Base-by-base conservation (phyloP, 495 filamentous ascomycete genomes). In the Lasiosphaeris hirsuta region DNA sequence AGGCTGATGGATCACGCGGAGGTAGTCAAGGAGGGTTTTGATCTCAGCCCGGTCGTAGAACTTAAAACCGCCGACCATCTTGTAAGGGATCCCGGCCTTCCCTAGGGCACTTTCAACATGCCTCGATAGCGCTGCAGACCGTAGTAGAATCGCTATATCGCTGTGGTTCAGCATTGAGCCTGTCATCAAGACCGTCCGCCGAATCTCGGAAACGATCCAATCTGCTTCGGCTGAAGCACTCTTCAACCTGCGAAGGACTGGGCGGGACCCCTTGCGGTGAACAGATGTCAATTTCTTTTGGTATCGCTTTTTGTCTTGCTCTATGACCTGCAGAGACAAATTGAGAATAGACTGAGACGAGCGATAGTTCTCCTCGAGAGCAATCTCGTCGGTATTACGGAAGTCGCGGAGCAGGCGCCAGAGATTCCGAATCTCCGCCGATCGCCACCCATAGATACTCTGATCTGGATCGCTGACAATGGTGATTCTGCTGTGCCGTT, bases 381-480 rank as follows among this genome's bases (percentile, higher is more conserved):
- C 84, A 15, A 97, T 86, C 15, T 92, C 82, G 0, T 89, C 79
- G 0, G 90, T 93, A 42, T 89, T 84, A 0, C 83, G 82, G 65
- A 91, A 97, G 41, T 86, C 83, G 39, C 73, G 74, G 56, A 89
- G 81, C 84, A 99, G 87, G 1, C 86, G 80, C 58, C 82, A 81
- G 38, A 97, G 77, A 68, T 99, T 99, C 68, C 87, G 84, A 60
- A 95, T 92, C 71, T 99, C 94, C 17, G 95, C 95, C 4, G 90
- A 93, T n/a, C 95, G 86, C 77, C 96, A 99, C 5, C 93, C 90
- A 66, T 99, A 99, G 51, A 99, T 99, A 62, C 92, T 96, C 66
- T 99, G 95, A 68, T 99, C 94, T 7, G 95, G 95, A 67, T 99
- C 94, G 11, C 95, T 94, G 13, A 99, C 95, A 48, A 96, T 90